Evolutionary conservation across 345 rosid species (phyloP), one percentile per base, ranked within the genome.

Genomic region (Citrus maxima): DNA sequence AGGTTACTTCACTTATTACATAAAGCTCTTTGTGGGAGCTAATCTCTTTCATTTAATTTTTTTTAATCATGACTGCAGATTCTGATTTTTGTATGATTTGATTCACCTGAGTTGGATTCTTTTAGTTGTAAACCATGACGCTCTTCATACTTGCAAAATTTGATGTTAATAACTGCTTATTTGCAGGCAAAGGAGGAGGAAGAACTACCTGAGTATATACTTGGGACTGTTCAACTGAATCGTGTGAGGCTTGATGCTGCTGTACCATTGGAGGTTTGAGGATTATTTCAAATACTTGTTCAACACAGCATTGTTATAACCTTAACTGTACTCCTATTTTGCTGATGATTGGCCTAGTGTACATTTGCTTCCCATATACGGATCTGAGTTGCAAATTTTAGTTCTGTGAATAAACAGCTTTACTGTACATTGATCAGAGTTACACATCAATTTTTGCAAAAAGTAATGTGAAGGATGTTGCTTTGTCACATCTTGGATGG

Each of bases 141-240:
- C 27, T 32, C 19, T 25, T 73, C 38, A 35, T 7, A n/a, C 68
- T 8, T 10, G 10, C 46, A 16, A n/a, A 14, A 68, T 14, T 60
- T 61, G 54, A 73, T 62, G 25, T 51, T 55, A n/a, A n/a, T 37
- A 14, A 55, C 42, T 76, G 32, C 51, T 76, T 3, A 55, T 8
- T 77, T 49, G 85, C 95, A 93, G 99, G 98, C 90, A 74, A 93
- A 82, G 73, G 98, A 94, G 81, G 97, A 86, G 82, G 79, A 67
- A 22, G 97, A 96, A 76, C 79, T 96, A 87, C 99, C 99, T 0
- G 99, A 96, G 87, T 94, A 88, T 87, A 81, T 96, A 82, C 95
- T 94, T 64, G 99, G 99, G 60, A 93, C 98, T 6, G 99, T 93
- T 67, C 87, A 96, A 71, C 86, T 96, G 42, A 94, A 90, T 78